Evolutionary conservation across 305 asterid species (phyloP).

Genomic region (Fraxinus ornus): DNA sequence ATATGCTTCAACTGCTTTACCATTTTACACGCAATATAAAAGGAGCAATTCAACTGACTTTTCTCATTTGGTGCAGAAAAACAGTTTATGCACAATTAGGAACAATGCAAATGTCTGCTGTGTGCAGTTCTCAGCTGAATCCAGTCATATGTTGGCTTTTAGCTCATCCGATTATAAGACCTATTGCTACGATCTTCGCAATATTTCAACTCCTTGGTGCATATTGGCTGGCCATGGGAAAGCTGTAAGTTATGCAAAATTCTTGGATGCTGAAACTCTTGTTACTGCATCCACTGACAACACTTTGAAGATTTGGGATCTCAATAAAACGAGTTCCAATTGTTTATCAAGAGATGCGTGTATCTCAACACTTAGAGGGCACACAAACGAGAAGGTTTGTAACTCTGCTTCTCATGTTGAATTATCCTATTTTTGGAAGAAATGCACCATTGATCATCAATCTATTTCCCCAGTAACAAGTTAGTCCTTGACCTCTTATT

Average conservation of each 20-base stretch:
- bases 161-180: constrained; percentile 88
- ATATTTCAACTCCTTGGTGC: constrained; percentile 74
- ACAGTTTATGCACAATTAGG: constrained; percentile 80
- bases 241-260: constrained; percentile 87
- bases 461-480: background rate
- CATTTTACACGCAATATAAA: background rate
- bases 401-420: background rate
- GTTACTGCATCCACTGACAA: constrained; percentile 94
- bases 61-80: constrained; percentile 62
- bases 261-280: constrained; percentile 70
- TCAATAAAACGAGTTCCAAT: constrained; percentile 64
- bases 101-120: constrained; percentile 88
- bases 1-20: background rate
- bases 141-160: constrained; percentile 68
- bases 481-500: background rate
- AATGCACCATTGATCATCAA: background rate
- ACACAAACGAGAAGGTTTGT: constrained; percentile 88
- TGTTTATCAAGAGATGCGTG: constrained; percentile 73
- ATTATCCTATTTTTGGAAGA: background rate
- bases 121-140: constrained; percentile 79
- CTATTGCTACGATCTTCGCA: constrained; percentile 88
- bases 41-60: constrained; percentile 13
- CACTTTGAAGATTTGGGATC: constrained; percentile 91
- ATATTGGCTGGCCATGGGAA: constrained; percentile 84
- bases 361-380: constrained; percentile 77